Base-by-base conservation (phyloP, 1,139 yeast species). In the Pichia sp. region DNA sequence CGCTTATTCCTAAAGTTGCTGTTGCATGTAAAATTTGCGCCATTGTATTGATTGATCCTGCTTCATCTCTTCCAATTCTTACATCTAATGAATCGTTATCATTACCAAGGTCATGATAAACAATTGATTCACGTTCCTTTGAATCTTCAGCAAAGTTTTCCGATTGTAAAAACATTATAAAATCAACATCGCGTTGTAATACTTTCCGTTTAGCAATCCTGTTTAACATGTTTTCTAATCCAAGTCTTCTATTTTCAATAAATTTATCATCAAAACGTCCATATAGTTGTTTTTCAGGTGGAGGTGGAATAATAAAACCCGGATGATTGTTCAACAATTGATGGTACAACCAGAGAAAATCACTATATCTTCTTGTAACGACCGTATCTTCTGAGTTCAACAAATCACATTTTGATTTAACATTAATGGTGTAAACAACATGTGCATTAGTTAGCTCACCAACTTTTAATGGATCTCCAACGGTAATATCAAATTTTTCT, bases 271-370 rank as follows among this genome's bases (percentile, higher is more conserved):
- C 87, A 46, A 68, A 68, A 52, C 95, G 71, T 4, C 96, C 97
- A 48, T 90, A 83, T 0, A 87, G 86, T 63, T 92, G 97, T 60
- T 94, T 94, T 33, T 87, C 87, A 1, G 99, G 98, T 10, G 98
- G 97, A 0, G 98, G 96, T 1, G 98, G 98, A 27, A 94, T 82
- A 35, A 94, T 83, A 47, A 76, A 71, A 1, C 98, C 98, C 29
- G 96, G 95, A 59, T 92, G 89, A 56, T 83, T 87, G 53, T 78
- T 77, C 58, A 86, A 87, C 30, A 92, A 69, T 56, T 92, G 96
- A 55, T 87, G 87, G 63, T 87, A 90, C 27, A 92, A 72, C 97
- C 97, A 60, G 28, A 59, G 44, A 36, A 62, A 62, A 42, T 62
- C 65, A n/a, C 57, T 55, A 44, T 59, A 62, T 43, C 64, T 52